Conservation (phyloP, 176 grass and related monocot genomes). For the Zoysia japonica region DNA sequence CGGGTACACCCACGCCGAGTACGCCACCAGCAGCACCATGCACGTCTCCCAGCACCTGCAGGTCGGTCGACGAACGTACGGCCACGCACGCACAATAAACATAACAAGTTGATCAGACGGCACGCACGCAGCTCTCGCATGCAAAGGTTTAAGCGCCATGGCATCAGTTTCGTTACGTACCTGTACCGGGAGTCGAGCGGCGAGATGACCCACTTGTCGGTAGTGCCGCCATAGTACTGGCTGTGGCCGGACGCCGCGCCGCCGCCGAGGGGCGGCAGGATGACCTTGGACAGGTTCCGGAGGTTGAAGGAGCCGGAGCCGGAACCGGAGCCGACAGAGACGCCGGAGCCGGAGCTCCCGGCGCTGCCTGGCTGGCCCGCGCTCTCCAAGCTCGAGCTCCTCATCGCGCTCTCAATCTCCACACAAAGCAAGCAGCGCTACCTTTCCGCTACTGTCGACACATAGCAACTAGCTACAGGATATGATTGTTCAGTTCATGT, state of each 20-base stretch:
- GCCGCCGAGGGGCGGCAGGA: constrained; percentile 86
- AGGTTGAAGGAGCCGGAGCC: constrained; percentile 61
- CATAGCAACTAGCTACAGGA: not conserved
- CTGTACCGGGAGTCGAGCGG: constrained; percentile 89
- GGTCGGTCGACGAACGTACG: not conserved
- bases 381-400: constrained; percentile 28
- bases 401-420: constrained; percentile 35
- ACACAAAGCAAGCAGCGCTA: not conserved
- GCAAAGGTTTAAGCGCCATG: not conserved
- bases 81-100: not conserved
- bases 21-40: constrained; percentile 90
- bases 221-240: constrained; percentile 34
- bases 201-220: constrained; percentile 52
- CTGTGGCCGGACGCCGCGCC: constrained; percentile 31
- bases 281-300: constrained; percentile 74
- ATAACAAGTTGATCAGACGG: not conserved
- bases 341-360: constrained; percentile 2
- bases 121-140: not conserved
- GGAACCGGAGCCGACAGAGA: constrained; percentile 42
- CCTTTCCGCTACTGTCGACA: not conserved
- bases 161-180: constrained; percentile 15
- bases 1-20: constrained; percentile 97
- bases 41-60: constrained; percentile 91
- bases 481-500: not conserved
- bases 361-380: constrained; percentile 2